phyloP scores from a whole-genome alignment of 208 protist species.

The Leishmania guyanensis region DNA sequence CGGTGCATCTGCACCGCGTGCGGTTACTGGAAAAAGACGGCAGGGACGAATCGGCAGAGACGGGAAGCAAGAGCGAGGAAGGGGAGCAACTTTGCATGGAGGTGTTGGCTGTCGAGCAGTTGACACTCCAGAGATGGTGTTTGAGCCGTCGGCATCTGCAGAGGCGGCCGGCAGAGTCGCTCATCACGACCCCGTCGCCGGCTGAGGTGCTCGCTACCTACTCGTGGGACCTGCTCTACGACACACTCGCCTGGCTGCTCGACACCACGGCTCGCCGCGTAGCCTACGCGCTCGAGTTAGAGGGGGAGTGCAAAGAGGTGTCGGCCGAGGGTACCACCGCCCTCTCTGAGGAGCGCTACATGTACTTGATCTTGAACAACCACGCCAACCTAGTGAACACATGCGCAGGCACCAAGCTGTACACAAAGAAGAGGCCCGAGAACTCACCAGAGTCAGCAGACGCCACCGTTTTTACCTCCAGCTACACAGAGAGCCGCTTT shows the following conservation, averaged over 20 bases:
- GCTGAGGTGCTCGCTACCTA: conserved; percentile 29
- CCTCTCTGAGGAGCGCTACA: conserved; percentile 9
- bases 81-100: conserved; percentile 14
- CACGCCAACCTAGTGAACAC: conserved; percentile 38
- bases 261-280: conserved; percentile 23
- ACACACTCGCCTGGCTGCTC: conserved; percentile 31
- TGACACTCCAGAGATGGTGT: conserved; percentile 21
- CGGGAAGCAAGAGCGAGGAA: background rate
- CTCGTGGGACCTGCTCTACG: conserved; percentile 37
- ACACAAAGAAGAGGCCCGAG: conserved; percentile 15
- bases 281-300: conserved; percentile 16
- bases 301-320: background rate
- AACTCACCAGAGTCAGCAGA: background rate
- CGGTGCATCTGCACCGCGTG: conserved; percentile 57
- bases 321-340: background rate
- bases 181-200: conserved; percentile 20
- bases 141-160: conserved; percentile 19
- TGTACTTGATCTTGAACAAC: conserved; percentile 33
- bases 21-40: conserved; percentile 24
- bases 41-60: background rate
- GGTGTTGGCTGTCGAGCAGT: conserved; percentile 23
- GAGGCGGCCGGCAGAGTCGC: conserved; percentile 24
- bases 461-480: background rate
- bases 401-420: conserved; percentile 17
- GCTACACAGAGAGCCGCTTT: conserved; percentile 38